These are phyloP conservation scores for Corylus heterophylla DNA, from an alignment of 306 rosid genomes.

Conservation along the genomic window DNA sequence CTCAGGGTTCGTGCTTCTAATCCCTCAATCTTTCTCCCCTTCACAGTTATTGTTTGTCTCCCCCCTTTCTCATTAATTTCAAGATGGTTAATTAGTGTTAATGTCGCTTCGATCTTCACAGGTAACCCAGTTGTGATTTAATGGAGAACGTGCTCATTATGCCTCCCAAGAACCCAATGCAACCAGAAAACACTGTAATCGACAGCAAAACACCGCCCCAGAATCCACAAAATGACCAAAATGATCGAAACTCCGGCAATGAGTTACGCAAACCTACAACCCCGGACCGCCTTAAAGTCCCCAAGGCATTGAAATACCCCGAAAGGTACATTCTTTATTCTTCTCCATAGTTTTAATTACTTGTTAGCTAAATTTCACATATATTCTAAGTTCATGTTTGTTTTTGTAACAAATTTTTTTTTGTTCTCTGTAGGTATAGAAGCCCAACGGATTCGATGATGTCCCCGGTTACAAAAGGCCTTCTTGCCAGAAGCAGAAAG, in stretches of 20 bases:
- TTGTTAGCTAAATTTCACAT: neutral
- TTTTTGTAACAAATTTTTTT: neutral
- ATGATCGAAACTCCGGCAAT: conserved; percentile 26
- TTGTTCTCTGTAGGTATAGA: conserved; percentile 52
- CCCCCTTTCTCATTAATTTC: neutral
- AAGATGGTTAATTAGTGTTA: neutral
- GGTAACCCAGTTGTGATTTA: neutral
- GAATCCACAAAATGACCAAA: conserved; percentile 27
- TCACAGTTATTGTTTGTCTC: neutral
- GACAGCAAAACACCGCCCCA: conserved; percentile 53
- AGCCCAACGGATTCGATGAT: conserved; percentile 91
- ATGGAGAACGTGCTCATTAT: conserved; percentile 50
- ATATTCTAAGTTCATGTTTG: neutral
- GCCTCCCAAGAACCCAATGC: conserved; percentile 38
- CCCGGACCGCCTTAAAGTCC: conserved; percentile 72
- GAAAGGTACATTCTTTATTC: conserved; percentile 56
- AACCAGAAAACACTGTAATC: conserved; percentile 13
- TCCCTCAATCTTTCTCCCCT: neutral
- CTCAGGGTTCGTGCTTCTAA: neutral
- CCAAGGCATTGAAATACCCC: conserved; percentile 78
- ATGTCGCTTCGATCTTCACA: neutral
- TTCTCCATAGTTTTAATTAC: neutral
- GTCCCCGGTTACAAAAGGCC: conserved; percentile 80
- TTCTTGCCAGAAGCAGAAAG: conserved; percentile 71
- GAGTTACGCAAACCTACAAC: conserved; percentile 57